Evolutionary conservation across 2,329 filamentous ascomycete species (phyloP).

Genomic region (Fusarium beomiforme): DNA sequence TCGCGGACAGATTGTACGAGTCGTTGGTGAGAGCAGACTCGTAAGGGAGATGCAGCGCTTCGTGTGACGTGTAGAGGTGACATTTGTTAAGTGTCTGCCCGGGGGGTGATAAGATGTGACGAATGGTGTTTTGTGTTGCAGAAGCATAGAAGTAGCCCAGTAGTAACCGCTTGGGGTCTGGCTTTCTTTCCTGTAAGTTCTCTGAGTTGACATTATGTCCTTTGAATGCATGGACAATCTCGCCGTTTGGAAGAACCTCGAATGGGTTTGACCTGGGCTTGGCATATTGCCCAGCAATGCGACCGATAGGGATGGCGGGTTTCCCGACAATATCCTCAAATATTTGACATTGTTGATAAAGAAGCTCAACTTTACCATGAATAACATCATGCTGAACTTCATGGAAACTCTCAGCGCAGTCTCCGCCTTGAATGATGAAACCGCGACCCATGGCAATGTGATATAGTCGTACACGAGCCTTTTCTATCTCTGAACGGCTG

Average conservation of each 20-base stretch:
- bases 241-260: neutral
- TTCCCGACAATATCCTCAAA: neutral
- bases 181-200: neutral
- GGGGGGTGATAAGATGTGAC: neutral
- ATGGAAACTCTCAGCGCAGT: neutral
- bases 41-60: neutral
- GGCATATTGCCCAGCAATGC: neutral
- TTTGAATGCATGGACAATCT: neutral
- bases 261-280: neutral
- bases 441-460: neutral
- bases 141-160: neutral
- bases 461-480: neutral
- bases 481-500: neutral
- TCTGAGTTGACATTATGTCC: neutral
- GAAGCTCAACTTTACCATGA: neutral
- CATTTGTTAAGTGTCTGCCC: neutral
- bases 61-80: neutral
- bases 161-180: neutral
- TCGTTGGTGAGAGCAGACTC: neutral
- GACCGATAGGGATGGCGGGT: neutral
- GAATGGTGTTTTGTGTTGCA: neutral
- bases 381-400: neutral
- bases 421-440: neutral
- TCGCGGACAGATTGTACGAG: neutral
- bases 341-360: neutral